Evolutionary conservation across 2,329 filamentous ascomycete species (phyloP).

Genomic region (Lecanicillium sp.): DNA sequence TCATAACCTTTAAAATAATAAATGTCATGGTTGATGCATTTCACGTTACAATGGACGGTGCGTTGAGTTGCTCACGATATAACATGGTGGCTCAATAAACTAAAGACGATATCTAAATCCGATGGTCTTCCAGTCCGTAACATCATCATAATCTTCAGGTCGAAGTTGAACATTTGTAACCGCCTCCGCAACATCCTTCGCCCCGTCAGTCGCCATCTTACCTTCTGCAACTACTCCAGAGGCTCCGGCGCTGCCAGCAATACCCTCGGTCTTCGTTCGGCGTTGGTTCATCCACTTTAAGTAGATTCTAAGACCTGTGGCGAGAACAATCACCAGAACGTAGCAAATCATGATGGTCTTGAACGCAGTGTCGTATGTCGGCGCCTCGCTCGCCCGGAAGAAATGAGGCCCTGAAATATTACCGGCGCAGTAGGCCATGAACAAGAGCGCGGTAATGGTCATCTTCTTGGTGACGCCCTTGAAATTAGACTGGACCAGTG

Average conservation of each 20-base stretch:
- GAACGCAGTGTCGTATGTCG: conserved; percentile 46
- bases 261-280: conserved; percentile 33
- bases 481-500: conserved; percentile 48
- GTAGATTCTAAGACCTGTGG: conserved; percentile 37
- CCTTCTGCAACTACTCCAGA: conserved; percentile 31
- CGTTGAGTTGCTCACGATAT: too few relatives aligned
- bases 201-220: conserved; percentile 22
- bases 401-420: conserved; percentile 51
- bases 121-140: conserved; percentile 51
- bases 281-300: conserved; percentile 36
- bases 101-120: conserved; percentile 52
- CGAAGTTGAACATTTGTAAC: conserved; percentile 29
- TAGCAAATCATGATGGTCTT: conserved; percentile 50
- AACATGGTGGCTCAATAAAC: too few relatives aligned
- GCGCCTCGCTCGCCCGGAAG: conserved; percentile 41
- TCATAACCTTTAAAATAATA: too few relatives aligned
- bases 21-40: too few relatives aligned
- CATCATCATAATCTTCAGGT: conserved; percentile 44
- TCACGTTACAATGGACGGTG: too few relatives aligned
- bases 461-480: conserved; percentile 53
- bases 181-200: conserved; percentile 17
- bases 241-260: conserved; percentile 34
- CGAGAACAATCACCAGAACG: conserved; percentile 36
- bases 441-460: conserved; percentile 48
- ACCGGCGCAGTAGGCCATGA: conserved; percentile 47